A percentile compares a stretch with the other conserved stretches of the same genome.
These are phyloP conservation scores for Candida ulmi DNA, from an alignment of 805 yeast species.

Conservation along the genomic window DNA sequence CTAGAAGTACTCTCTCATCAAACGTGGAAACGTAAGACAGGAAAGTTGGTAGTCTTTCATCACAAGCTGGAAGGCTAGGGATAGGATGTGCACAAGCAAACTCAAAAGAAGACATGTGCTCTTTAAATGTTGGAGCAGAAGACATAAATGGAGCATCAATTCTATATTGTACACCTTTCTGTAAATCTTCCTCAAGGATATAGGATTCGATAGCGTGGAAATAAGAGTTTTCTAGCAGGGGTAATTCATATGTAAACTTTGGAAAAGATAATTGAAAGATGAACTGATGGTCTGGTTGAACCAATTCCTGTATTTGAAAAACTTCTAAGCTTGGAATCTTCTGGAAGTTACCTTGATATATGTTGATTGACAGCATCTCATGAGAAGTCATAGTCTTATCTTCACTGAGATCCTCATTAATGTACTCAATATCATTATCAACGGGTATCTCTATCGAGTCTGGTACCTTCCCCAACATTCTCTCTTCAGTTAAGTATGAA, in stretches of 20 bases:
- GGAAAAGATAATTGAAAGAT: too few relatives aligned
- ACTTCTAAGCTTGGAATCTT: too few relatives aligned
- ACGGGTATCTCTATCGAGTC: too few relatives aligned
- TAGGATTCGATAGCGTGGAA: slow-evolving; percentile 1
- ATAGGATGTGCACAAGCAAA: neutral
- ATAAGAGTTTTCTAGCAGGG: neutral
- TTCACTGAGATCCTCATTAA: too few relatives aligned
- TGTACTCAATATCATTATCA: too few relatives aligned
- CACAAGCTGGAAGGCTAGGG: neutral
- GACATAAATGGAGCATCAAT: slow-evolving; percentile 15
- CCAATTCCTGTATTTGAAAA: too few relatives aligned
- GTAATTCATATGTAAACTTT: neutral
- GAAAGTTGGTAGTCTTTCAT: neutral
- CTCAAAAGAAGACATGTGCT: slow-evolving; percentile 9
- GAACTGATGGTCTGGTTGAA: too few relatives aligned
- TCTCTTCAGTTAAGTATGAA: too few relatives aligned
- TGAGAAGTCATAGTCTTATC: too few relatives aligned
- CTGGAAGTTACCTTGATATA: too few relatives aligned
- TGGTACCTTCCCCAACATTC: too few relatives aligned
- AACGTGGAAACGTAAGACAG: neutral
- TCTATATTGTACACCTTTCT: slow-evolving; percentile 13
- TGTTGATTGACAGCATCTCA: too few relatives aligned
- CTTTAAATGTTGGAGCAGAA: slow-evolving; percentile 12
- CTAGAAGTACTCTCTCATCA: neutral
- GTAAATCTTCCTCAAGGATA: slow-evolving; percentile 10